phyloP scores from a whole-genome alignment of 441 rosid genomes.

The Daphne laureola region DNA sequence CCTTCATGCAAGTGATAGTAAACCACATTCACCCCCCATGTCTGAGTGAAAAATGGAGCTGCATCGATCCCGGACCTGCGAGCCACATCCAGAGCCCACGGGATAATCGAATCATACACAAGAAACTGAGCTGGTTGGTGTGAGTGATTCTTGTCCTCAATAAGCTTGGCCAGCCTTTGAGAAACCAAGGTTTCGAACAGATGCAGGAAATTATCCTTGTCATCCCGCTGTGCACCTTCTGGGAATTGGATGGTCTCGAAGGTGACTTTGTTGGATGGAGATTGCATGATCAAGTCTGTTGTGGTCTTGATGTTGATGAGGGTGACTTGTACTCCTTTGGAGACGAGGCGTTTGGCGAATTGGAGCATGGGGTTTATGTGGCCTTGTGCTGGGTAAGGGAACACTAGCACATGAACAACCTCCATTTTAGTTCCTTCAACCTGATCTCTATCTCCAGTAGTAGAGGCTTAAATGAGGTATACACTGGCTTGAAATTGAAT shows the following conservation, averaged over 20 bases:
- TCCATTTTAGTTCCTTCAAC: background rate
- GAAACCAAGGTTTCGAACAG: slow-evolving; percentile 18
- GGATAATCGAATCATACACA: slow-evolving; percentile 24
- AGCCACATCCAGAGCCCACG: slow-evolving; percentile 33
- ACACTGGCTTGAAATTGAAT: no score
- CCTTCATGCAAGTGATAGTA: slow-evolving; percentile 24
- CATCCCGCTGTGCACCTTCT: slow-evolving; percentile 13
- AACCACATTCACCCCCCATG: slow-evolving; percentile 22
- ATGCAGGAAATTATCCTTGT: slow-evolving; percentile 11
- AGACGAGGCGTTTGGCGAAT: slow-evolving; percentile 30
- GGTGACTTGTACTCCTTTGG: slow-evolving; percentile 28
- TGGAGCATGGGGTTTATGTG: slow-evolving; percentile 38
- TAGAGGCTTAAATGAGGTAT: no score
- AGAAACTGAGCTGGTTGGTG: slow-evolving; percentile 12
- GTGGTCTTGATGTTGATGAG: slow-evolving; percentile 17
- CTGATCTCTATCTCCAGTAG: background rate
- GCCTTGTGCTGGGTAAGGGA: slow-evolving; percentile 20
- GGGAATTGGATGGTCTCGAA: slow-evolving; percentile 29
- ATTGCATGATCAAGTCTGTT: background rate
- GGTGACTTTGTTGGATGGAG: slow-evolving; percentile 2
- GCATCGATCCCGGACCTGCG: slow-evolving; percentile 17
- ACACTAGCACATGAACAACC: background rate
- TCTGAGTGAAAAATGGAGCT: slow-evolving; percentile 27
- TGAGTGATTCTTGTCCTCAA: slow-evolving; percentile 8
- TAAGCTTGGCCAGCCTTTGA: slow-evolving; percentile 12